Base-by-base conservation (phyloP, 371 early-diverging fungal species). In the Actinomortierella ambigua region DNA sequence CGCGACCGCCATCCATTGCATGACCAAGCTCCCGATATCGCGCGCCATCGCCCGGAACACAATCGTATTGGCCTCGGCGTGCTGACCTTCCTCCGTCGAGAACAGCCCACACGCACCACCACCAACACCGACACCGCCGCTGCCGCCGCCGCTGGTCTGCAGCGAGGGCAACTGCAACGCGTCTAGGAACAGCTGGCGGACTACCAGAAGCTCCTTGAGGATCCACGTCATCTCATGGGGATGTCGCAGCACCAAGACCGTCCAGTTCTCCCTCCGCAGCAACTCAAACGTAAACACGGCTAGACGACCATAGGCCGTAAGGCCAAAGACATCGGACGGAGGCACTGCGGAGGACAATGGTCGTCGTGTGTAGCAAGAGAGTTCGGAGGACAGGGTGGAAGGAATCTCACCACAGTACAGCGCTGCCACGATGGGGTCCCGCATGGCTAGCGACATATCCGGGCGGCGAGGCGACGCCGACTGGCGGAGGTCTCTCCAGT, bases 271-370 rank as follows among this genome's bases (percentile, higher is more conserved):
- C n/a, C 53, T 65, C 41, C 65, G 68, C 13, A 80, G 59, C 18
- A 76, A 75, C 51, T 81, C 82, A 11, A 81, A 77, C 7, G 76
- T 69, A 55, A 82, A 84, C 1, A 86, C 57, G 0, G 78, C 76
- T 50, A 82, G 55, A 4, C 88, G 80, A 20, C 78, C 85, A 43
- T 82, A 85, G 2, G 82, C 68, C 17, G 82, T 83, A 4, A 86
- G 62, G 0, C 86, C 88, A 69, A 82, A 82, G 14, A 79, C 54
- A 57, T 88, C 88, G 28, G 83, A 85, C 0, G 58, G n/a, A 6
- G 34, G 34, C 34, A 4, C 7, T 34, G 4, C 34, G 4, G n/a
- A n/a, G n/a, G n/a, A 18, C 53, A 49, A 13, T 79, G 23, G 42
- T 82, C 82, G 27, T 73, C 79, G 15, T 55, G 51, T n/a, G n/a